Percentiles rank a stretch among this genome's conserved stretches.
phyloP scores from a whole-genome alignment of 495 filamentous ascomycete genomes.

The Symbiotaphrina buchneri region DNA sequence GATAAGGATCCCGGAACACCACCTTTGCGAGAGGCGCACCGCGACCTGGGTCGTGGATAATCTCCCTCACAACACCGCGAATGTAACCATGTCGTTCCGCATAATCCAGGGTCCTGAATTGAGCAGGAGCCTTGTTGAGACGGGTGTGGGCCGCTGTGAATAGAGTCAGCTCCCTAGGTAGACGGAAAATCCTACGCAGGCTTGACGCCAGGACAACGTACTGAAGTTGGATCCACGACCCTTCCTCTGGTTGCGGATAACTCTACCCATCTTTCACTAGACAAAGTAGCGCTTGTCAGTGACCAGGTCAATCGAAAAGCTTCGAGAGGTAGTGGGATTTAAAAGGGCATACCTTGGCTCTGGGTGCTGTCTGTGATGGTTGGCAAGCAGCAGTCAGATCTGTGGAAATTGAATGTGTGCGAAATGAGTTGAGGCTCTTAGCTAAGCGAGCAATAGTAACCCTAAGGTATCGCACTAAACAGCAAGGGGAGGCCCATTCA shows the following conservation, averaged over 20 bases:
- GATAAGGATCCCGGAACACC: constrained; percentile 82
- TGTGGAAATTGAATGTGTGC: too few species aligned
- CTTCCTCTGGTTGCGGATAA: constrained; percentile 96
- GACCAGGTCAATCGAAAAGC: too few species aligned
- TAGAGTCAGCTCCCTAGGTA: constrained; percentile 1
- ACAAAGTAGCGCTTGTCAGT: too few species aligned
- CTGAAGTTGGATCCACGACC: constrained; percentile 97
- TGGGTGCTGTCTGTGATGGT: too few species aligned
- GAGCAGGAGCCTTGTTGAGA: constrained; percentile 75
- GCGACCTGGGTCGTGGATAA: constrained; percentile 96
- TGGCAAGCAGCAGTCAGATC: too few species aligned
- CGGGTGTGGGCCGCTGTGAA: constrained; percentile 58
- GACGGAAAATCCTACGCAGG: background rate
- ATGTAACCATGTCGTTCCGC: constrained; percentile 93
- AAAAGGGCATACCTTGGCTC: too few species aligned
- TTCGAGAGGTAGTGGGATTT: too few species aligned
- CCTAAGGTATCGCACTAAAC: too few species aligned
- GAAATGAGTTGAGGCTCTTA: too few species aligned
- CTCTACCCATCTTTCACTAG: constrained; percentile 52
- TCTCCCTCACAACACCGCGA: constrained; percentile 92
- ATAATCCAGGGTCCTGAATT: constrained; percentile 89
- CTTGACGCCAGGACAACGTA: constrained; percentile 23
- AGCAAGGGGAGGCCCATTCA: too few species aligned
- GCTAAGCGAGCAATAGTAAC: too few species aligned
- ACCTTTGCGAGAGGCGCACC: constrained; percentile 95